phyloP scores from a whole-genome alignment of 345 rosid genomes.

The Lenwebbia sp. region DNA sequence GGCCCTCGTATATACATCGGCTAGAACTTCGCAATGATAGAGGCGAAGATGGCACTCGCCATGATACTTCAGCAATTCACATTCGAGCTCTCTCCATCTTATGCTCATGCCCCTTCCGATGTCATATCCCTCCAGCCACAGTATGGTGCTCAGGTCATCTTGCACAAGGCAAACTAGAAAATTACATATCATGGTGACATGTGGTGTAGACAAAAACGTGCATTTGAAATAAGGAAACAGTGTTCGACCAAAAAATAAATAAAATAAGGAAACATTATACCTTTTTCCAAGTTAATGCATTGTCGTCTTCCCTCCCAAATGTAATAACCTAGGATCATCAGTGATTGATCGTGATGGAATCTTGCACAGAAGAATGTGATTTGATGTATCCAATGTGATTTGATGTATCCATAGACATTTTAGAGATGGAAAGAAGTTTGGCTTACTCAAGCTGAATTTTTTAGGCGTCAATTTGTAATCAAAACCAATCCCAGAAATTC shows the following conservation, averaged over 20 bases:
- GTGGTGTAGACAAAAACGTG: background rate
- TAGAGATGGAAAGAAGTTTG: background rate
- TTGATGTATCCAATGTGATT: no score
- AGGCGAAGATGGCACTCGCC: conserved; percentile 35
- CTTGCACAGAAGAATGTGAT: background rate
- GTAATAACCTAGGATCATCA: background rate
- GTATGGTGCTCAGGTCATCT: conserved; percentile 42
- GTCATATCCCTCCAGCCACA: conserved; percentile 42
- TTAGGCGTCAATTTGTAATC: background rate
- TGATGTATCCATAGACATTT: background rate
- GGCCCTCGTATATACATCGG: conserved; percentile 55
- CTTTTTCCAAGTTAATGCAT: background rate
- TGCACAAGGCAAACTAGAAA: conserved; percentile 13
- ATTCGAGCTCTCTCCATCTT: conserved; percentile 30
- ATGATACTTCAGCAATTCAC: conserved; percentile 22
- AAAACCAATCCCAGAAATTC: background rate
- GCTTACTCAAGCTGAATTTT: background rate
- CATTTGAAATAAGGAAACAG: background rate
- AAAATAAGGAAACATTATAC: background rate
- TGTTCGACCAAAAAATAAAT: background rate
- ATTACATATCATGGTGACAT: background rate
- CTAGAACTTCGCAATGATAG: conserved; percentile 49
- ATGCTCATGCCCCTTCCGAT: conserved; percentile 40
- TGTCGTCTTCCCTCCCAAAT: background rate
- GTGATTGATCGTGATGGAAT: background rate